A percentile compares a stretch with the other conserved stretches of the same genome.
phyloP scores from a whole-genome alignment of 345 rosid genomes.

The Iberis pinnata region DNA sequence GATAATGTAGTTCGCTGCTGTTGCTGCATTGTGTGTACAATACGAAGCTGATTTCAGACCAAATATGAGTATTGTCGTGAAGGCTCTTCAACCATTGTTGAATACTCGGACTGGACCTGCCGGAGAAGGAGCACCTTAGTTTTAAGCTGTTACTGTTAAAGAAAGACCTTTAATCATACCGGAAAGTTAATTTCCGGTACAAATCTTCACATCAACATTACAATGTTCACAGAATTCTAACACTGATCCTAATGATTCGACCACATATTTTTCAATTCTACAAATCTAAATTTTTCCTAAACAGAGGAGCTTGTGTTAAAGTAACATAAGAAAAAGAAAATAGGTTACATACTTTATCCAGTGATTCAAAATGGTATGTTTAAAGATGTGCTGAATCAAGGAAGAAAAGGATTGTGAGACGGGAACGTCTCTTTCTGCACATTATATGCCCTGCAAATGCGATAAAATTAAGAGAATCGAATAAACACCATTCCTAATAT shows the following conservation, averaged over 20 bases:
- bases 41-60: constrained; percentile 86
- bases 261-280: neutral
- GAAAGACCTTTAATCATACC: too few species aligned
- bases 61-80: constrained; percentile 73
- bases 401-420: constrained; percentile 87
- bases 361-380: neutral
- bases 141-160: too few species aligned
- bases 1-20: constrained; percentile 61
- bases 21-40: constrained; percentile 72
- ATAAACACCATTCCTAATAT: neutral
- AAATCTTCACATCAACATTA: too few species aligned
- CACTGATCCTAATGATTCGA: too few species aligned
- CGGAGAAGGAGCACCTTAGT: too few species aligned
- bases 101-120: constrained; percentile 32
- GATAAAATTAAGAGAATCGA: constrained; percentile 7
- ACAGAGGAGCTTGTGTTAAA: too few species aligned
- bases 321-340: too few species aligned
- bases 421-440: constrained; percentile 57
- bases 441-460: constrained; percentile 59
- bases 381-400: constrained; percentile 31
- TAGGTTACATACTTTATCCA: too few species aligned
- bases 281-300: too few species aligned
- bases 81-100: constrained; percentile 71
- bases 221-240: too few species aligned
- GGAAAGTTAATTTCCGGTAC: too few species aligned